These are phyloP conservation scores for Trametes punicea DNA, from an alignment of 768 basidiomycete genomes.

Conservation along the genomic window DNA sequence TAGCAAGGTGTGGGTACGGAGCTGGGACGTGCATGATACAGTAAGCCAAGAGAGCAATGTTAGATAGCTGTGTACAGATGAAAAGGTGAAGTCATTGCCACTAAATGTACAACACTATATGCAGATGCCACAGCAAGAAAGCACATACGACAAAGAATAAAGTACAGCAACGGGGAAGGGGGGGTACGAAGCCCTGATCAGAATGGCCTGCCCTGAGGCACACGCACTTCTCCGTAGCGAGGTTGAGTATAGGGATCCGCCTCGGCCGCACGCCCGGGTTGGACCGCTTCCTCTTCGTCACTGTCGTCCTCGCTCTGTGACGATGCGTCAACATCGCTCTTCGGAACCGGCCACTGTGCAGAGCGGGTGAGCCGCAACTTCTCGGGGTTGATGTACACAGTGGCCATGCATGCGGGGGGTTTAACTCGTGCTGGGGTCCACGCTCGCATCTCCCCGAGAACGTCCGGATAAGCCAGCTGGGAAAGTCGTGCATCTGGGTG, in stretches of 20 bases:
- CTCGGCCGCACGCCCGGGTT: too few species aligned
- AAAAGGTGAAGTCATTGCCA: neutral
- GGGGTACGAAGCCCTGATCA: too few species aligned
- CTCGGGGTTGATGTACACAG: neutral
- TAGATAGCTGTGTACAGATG: neutral
- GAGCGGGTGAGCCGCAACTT: neutral
- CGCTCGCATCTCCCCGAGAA: neutral
- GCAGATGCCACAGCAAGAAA: neutral
- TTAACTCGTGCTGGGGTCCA: conserved; percentile 1
- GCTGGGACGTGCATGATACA: neutral
- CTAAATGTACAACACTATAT: neutral
- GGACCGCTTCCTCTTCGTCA: too few species aligned
- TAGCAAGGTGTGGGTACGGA: neutral
- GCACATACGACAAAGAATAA: too few species aligned
- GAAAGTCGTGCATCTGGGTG: neutral
- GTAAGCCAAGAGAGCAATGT: neutral
- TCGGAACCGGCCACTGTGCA: neutral
- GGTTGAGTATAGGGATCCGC: too few species aligned
- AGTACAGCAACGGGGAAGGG: too few species aligned
- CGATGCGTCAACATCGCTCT: too few species aligned
- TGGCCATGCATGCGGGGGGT: neutral
- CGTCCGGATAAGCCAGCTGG: neutral
- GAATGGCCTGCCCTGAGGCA: too few species aligned
- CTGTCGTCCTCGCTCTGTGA: too few species aligned
- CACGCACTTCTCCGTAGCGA: too few species aligned